Evolutionary conservation across 352 stramenopile genomes (phyloP).

Genomic region (Phytophthora tubulina): DNA sequence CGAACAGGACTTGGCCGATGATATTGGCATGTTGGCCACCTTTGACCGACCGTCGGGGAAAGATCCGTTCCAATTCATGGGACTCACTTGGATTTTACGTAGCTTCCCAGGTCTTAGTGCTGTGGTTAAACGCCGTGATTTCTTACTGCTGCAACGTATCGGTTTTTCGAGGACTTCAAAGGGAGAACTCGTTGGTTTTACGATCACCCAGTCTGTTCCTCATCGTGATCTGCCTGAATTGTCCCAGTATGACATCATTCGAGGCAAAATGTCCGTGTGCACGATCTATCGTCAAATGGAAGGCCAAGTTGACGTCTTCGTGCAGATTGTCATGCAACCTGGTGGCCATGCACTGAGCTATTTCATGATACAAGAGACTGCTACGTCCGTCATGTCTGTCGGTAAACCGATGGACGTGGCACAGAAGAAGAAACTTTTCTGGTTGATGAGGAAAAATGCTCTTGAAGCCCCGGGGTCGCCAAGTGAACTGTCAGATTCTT

Average conservation of each 20-base stretch:
- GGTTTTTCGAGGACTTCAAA: slow-evolving; percentile 46
- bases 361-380: slow-evolving; percentile 43
- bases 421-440: slow-evolving; percentile 71
- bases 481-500: slow-evolving; percentile 23
- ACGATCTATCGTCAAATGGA: slow-evolving; percentile 56
- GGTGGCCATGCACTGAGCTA: slow-evolving; percentile 45
- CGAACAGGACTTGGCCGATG: slow-evolving; percentile 48
- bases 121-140: slow-evolving; percentile 51
- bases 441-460: slow-evolving; percentile 52
- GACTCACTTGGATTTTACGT: slow-evolving; percentile 57
- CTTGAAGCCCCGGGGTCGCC: slow-evolving; percentile 10
- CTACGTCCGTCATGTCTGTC: slow-evolving; percentile 38
- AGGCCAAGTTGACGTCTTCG: slow-evolving; percentile 54
- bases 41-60: slow-evolving; percentile 45
- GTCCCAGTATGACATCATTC: slow-evolving; percentile 46
- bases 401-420: slow-evolving; percentile 52
- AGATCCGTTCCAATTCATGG: slow-evolving; percentile 64
- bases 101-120: slow-evolving; percentile 46
- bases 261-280: slow-evolving; percentile 53
- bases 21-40: slow-evolving; percentile 51
- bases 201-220: slow-evolving; percentile 54
- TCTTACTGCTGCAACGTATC: slow-evolving; percentile 45
- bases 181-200: slow-evolving; percentile 55
- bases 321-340: slow-evolving; percentile 54
- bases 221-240: slow-evolving; percentile 61